Evolutionary conservation across 1,284 basidiomycete genomes (phyloP), one percentile per base, ranked within the genome.

Genomic region (Naganishia liquefaciens): DNA sequence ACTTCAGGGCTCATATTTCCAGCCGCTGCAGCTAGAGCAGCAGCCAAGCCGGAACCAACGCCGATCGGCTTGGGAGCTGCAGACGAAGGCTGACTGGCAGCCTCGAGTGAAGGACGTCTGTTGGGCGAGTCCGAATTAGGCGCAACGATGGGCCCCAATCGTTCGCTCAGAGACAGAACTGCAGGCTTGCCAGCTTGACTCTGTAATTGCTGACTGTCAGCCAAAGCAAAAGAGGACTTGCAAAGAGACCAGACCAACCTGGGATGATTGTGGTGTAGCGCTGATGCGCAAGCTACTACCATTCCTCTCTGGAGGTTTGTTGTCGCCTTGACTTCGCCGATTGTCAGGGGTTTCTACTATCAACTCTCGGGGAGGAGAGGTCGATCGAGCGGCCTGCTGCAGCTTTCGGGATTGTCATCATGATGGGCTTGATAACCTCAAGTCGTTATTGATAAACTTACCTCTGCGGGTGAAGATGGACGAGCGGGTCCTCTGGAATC

Each of bases 321-420:
- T 27, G 4, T n/a, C 39, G n/a, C 23, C 28, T 9, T 60, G 46
- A 5, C 25, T 27, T 23, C 30, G 30, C 21, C 37, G 17, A 13
- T 23, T 5, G 46, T 40, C 23, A 23, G 46, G 28, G 10, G 46
- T 37, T 40, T 47, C 47, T 3, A 23, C 21, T 25, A 60, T 60
- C 21, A 60, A 23, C 30, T 60, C 57, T 50, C 57, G 46, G 6
- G 57, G 57, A 5, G 49, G 57, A 17, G 46, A 13, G 6, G 54
- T 19, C 30, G 27, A 23, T 17, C 25, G 54, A n/a, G 28, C 25
- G 19, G 25, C 27, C 54, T 57, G 13, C 17, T 27, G 21, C 3
- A 19, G 25, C 27, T 7, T 17, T n/a, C 17, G 13, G 9, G 11
- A 37, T 28, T 10, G 13, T 15, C 6, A 5, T 17, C 37, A 30